A percentile compares a stretch with the other conserved stretches of the same genome.
Evolutionary conservation across 345 rosid genomes (phyloP).

Genomic region (Euphorbia lathyris): DNA sequence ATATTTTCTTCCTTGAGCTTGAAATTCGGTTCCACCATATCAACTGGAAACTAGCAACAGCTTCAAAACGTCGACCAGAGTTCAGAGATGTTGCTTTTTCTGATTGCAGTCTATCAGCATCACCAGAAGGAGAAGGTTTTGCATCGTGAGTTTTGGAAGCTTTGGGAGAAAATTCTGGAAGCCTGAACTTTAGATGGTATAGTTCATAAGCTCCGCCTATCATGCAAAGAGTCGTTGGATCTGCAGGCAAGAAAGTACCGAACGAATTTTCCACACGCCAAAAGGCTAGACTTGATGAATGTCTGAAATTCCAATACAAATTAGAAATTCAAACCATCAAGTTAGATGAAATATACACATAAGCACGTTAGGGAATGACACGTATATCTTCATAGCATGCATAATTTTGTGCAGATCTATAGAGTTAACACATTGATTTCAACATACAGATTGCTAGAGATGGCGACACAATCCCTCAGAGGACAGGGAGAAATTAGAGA

Average conservation of each 20-base stretch:
- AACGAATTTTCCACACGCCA: constrained; percentile 90
- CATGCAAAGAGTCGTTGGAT: constrained; percentile 45
- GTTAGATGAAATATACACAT: too few relatives aligned
- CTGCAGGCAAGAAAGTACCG: constrained; percentile 86
- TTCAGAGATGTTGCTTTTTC: constrained; percentile 34
- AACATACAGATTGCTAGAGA: constrained; percentile 60
- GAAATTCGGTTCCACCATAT: constrained; percentile 86
- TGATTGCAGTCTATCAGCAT: constrained; percentile 24
- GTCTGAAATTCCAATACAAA: constrained; percentile 45
- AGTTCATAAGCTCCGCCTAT: constrained; percentile 71
- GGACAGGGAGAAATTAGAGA: constrained; percentile 85
- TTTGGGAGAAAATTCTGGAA: constrained; percentile 41
- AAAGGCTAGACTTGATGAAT: constrained; percentile 60
- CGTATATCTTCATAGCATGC: background rate
- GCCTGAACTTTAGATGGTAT: constrained; percentile 59
- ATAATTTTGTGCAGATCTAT: background rate
- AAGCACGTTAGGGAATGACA: background rate
- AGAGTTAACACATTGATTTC: background rate
- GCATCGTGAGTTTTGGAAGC: constrained; percentile 34
- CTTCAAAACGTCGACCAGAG: constrained; percentile 68
- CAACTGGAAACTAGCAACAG: constrained; percentile 73
- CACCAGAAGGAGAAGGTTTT: constrained; percentile 37
- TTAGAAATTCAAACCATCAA: background rate
- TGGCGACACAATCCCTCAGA: constrained; percentile 76
- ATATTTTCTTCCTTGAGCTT: constrained; percentile 68